These are phyloP conservation scores for Eragrostis curvula DNA, from an alignment of 176 grass and related monocot species.

Conservation along the genomic window DNA sequence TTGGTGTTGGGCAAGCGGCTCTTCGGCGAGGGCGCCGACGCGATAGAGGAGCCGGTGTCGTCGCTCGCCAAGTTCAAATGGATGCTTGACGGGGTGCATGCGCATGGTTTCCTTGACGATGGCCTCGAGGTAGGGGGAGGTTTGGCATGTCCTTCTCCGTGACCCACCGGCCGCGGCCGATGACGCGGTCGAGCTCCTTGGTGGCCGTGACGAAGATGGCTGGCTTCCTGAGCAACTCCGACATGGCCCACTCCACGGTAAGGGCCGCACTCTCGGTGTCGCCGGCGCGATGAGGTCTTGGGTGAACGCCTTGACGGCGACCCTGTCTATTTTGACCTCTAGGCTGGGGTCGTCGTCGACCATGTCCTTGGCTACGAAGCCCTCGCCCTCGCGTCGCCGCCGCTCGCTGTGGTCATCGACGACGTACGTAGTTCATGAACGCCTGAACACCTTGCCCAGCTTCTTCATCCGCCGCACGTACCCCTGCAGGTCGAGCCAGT, in stretches of 20 bases:
- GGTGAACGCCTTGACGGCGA: conserved; percentile 64
- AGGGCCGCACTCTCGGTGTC: conserved; percentile 57
- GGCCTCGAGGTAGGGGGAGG: conserved; percentile 56
- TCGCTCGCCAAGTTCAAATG: conserved; percentile 53
- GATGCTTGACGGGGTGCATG: conserved; percentile 63
- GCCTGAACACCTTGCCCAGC: conserved; percentile 50
- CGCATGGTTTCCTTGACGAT: conserved; percentile 75
- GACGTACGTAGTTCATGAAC: conserved; percentile 70
- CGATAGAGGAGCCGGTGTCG: neutral
- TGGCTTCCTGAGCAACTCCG: conserved; percentile 57
- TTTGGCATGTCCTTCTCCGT: conserved; percentile 55
- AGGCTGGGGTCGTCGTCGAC: conserved; percentile 62
- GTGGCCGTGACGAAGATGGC: conserved; percentile 49
- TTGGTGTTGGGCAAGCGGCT: conserved; percentile 65
- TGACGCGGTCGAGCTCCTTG: conserved; percentile 60
- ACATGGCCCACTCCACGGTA: conserved; percentile 65
- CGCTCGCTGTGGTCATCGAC: conserved; percentile 65
- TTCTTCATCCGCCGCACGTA: conserved; percentile 71
- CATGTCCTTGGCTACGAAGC: conserved; percentile 60
- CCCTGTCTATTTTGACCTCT: conserved; percentile 51
- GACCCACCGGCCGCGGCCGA: conserved; percentile 58
- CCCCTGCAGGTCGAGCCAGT: conserved; percentile 62
- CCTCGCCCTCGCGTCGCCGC: conserved; percentile 34
- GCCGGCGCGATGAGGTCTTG: conserved; percentile 57
- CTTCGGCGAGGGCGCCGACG: neutral